These are phyloP conservation scores for Dittrichia graveolens DNA, from an alignment of 129 eudicot species.

Conservation along the genomic window DNA sequence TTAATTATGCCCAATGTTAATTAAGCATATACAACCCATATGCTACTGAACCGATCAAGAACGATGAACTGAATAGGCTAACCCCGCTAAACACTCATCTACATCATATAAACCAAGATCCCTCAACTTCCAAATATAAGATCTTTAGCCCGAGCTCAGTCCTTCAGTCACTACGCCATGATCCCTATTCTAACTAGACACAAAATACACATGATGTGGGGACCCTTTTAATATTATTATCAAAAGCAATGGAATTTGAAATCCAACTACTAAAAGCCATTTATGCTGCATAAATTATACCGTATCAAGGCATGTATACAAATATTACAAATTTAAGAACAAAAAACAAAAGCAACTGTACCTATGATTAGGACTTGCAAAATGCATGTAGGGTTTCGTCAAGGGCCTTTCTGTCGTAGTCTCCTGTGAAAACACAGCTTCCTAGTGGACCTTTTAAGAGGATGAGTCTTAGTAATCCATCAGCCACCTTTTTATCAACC, in stretches of 20 bases:
- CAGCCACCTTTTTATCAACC: slow-evolving; percentile 99
- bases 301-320: slow-evolving; percentile 19
- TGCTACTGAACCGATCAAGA: too few relatives aligned
- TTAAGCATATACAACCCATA: too few relatives aligned
- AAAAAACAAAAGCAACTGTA: slow-evolving; percentile 12
- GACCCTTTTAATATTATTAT: slow-evolving; percentile 2
- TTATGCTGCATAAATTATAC: slow-evolving; percentile 24
- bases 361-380: slow-evolving; percentile 65
- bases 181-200: not conserved
- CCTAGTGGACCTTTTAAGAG: slow-evolving; percentile 95
- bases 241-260: slow-evolving; percentile 19
- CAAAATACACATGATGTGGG: not conserved
- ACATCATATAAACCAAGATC: not conserved
- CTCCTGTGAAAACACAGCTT: slow-evolving; percentile 85
- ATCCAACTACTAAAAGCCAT: slow-evolving; percentile 19
- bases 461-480: slow-evolving; percentile 93
- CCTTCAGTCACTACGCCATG: not conserved
- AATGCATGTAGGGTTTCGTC: slow-evolving; percentile 85
- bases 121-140: not conserved
- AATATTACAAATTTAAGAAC: slow-evolving; percentile 23
- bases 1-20: too few relatives aligned
- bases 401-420: slow-evolving; percentile 74
- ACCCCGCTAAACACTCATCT: too few relatives aligned
- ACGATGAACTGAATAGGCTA: too few relatives aligned
- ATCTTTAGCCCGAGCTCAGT: not conserved